phyloP scores from a whole-genome alignment of 768 basidiomycete species.

The Tylopilus rubrobrunneus region DNA sequence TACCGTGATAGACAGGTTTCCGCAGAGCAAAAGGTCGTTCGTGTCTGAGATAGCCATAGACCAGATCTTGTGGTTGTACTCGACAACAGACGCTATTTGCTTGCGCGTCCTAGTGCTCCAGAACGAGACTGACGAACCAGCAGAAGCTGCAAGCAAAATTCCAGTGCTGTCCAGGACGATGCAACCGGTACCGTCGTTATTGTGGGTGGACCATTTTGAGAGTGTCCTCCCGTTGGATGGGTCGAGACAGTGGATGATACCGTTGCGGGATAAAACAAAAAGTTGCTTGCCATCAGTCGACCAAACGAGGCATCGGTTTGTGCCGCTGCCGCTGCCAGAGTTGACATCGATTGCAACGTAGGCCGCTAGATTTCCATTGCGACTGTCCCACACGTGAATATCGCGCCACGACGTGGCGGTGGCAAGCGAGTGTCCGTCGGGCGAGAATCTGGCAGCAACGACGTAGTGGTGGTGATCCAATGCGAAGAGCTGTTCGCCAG shows the following conservation, averaged over 20 bases:
- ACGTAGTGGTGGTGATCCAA: neutral
- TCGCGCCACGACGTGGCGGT: neutral
- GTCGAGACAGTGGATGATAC: neutral
- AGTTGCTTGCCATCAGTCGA: neutral
- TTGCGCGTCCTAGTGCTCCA: neutral
- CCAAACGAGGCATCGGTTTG: too few relatives aligned
- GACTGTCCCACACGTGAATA: neutral
- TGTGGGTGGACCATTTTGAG: neutral
- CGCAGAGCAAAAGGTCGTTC: too few relatives aligned
- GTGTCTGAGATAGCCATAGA: too few relatives aligned
- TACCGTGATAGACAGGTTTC: too few relatives aligned
- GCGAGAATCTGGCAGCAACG: neutral
- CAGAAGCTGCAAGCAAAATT: neutral
- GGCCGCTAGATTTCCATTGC: neutral
- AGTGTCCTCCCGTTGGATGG: neutral
- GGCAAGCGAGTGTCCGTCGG: neutral
- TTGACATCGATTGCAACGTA: neutral
- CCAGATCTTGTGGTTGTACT: too few relatives aligned
- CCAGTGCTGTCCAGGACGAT: neutral
- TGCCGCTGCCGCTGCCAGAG: too few relatives aligned
- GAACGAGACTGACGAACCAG: neutral
- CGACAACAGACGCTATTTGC: neutral
- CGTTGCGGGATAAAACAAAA: neutral
- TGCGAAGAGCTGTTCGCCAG: neutral
- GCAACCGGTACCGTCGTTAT: too few relatives aligned